Evolutionary conservation across 345 rosid genomes (phyloP).

Genomic region (Syzygium jambos): DNA sequence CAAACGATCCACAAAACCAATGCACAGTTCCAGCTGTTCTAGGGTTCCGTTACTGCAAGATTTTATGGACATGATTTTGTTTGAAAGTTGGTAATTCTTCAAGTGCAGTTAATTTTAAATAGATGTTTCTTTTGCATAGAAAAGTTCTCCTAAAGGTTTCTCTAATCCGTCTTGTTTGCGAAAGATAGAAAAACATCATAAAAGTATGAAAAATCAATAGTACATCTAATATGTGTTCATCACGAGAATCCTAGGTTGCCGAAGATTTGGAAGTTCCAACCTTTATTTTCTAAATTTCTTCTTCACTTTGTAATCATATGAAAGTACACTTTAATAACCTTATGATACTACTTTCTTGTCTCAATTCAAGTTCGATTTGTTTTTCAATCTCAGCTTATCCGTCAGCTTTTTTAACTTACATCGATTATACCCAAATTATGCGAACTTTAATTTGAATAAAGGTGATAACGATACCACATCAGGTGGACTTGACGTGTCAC

Average conservation of each 20-base stretch:
- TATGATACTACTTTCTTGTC: background rate
- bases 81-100: background rate
- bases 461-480: too few species aligned
- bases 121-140: too few species aligned
- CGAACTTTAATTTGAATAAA: background rate
- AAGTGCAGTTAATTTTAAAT: background rate
- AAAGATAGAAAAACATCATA: background rate
- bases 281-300: background rate
- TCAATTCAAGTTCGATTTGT: background rate
- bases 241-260: background rate
- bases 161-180: background rate
- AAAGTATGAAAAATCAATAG: background rate
- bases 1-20: background rate
- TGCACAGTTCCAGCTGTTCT: background rate
- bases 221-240: background rate
- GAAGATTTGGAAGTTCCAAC: background rate
- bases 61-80: background rate
- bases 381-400: background rate
- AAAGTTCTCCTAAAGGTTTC: background rate
- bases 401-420: background rate
- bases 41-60: background rate
- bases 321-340: background rate
- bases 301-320: background rate
- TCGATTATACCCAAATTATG: background rate
- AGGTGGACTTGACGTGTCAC: too few species aligned